phyloP scores from a whole-genome alignment of 169 alveolate genomes.

The Eimeria necatrix region DNA sequence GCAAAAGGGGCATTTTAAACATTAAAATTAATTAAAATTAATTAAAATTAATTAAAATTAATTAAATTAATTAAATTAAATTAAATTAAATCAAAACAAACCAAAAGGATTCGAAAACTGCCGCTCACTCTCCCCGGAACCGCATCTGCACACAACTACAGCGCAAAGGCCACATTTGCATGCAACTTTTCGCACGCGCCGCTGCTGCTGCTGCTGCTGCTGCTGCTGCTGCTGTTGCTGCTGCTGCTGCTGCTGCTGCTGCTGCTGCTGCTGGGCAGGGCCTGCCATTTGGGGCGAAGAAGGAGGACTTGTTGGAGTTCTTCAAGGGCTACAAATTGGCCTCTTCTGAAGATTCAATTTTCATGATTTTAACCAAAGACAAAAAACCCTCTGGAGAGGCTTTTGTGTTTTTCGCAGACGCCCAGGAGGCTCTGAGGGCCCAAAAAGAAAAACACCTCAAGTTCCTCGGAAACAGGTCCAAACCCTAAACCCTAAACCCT shows the following conservation, averaged over 20 bases:
- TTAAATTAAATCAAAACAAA: too few species aligned
- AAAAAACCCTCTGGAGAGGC: conserved; percentile 7
- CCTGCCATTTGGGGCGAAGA: neutral
- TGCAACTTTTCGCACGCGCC: neutral
- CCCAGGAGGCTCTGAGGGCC: conserved; percentile 13
- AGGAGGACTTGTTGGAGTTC: neutral
- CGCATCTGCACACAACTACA: neutral
- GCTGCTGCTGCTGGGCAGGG: neutral
- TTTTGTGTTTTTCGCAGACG: conserved; percentile 1
- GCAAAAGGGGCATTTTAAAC: too few species aligned
- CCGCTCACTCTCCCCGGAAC: neutral
- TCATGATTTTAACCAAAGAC: neutral
- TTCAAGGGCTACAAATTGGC: neutral
- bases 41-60: neutral
- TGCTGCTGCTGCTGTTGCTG: too few species aligned
- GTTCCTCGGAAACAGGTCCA: conserved; percentile 3
- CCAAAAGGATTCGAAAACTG: too few species aligned
- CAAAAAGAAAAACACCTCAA: conserved; percentile 20
- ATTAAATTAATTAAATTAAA: neutral
- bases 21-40: neutral
- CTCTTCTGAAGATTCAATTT: neutral
- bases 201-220: neutral
- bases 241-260: neutral
- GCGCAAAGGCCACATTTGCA: neutral
- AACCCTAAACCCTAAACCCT: neutral